Evolutionary conservation across 345 rosid genomes (phyloP).

Genomic region (Syzygium aqueum): DNA sequence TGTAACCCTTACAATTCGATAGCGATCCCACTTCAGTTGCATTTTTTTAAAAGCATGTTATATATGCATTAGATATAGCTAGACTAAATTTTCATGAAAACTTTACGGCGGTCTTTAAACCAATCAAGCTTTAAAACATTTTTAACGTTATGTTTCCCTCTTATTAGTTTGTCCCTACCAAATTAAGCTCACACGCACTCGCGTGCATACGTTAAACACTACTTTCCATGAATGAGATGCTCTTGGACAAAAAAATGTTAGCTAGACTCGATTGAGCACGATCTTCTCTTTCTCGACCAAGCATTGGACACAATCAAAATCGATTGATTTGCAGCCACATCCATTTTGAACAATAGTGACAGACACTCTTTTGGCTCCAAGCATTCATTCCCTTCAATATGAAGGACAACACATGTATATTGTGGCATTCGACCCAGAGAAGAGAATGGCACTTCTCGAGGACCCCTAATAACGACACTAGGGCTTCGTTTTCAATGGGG

Average conservation of each 20-base stretch:
- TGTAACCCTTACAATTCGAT: not conserved
- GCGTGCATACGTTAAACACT: not conserved
- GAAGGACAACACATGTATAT: not conserved
- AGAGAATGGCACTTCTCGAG: not conserved
- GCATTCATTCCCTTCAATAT: not conserved
- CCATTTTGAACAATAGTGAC: not conserved
- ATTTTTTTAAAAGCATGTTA: not conserved
- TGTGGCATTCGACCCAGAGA: not conserved
- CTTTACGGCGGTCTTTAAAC: not conserved
- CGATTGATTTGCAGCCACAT: not conserved
- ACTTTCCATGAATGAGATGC: not conserved
- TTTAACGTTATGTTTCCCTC: not conserved
- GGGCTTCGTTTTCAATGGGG: not conserved
- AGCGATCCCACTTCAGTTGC: not conserved
- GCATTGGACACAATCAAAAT: not conserved
- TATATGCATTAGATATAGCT: not conserved
- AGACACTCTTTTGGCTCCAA: not conserved
- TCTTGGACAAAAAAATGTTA: not conserved
- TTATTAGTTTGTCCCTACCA: not conserved
- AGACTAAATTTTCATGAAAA: not conserved
- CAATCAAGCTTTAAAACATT: not conserved
- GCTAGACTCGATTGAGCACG: not conserved
- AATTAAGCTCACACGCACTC: not conserved
- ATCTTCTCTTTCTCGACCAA: not conserved
- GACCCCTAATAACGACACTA: not conserved